These are phyloP conservation scores for Rhypophila decipiens DNA, from an alignment of 495 filamentous ascomycete genomes.

Conservation along the genomic window DNA sequence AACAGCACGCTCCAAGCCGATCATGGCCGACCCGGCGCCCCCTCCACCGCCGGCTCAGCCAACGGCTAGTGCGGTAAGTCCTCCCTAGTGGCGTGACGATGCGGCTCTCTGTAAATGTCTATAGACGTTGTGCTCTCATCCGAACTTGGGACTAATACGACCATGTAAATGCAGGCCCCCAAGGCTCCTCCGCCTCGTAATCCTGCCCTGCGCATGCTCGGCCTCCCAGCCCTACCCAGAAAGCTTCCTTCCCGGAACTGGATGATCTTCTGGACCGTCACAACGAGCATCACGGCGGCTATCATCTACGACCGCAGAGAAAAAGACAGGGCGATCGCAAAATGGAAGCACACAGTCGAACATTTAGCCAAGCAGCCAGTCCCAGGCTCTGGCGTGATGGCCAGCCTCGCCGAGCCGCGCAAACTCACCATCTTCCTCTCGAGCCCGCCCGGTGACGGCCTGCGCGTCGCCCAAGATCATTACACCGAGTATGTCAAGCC, in stretches of 20 bases:
- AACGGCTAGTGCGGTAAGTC: too few species aligned
- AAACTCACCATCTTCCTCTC: conserved; percentile 82
- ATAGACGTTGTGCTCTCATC: too few species aligned
- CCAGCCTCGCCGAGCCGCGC: conserved; percentile 57
- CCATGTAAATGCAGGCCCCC: too few species aligned
- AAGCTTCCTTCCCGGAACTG: conserved; percentile 95
- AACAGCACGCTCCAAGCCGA: neutral
- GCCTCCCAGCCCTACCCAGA: conserved; percentile 70
- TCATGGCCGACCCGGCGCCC: conserved; percentile 22
- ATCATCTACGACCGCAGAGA: conserved; percentile 86
- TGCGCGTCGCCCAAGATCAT: conserved; percentile 78
- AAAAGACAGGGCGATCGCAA: conserved; percentile 72
- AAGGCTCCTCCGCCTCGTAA: conserved; percentile 53
- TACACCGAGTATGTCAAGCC: conserved; percentile 96
- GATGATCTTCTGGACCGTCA: conserved; percentile 86
- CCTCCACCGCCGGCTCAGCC: conserved; percentile 6
- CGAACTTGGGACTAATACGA: too few species aligned
- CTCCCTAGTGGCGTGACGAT: too few species aligned
- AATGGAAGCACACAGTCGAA: conserved; percentile 84
- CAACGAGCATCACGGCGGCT: conserved; percentile 66
- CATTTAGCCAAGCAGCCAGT: conserved; percentile 76
- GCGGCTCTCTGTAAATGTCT: neutral
- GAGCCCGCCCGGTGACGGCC: conserved; percentile 76
- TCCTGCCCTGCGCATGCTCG: conserved; percentile 69
- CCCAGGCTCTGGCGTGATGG: conserved; percentile 28